These are phyloP conservation scores for Oryza glumipatula DNA, from an alignment of 176 grass and related monocot genomes.

Conservation along the genomic window DNA sequence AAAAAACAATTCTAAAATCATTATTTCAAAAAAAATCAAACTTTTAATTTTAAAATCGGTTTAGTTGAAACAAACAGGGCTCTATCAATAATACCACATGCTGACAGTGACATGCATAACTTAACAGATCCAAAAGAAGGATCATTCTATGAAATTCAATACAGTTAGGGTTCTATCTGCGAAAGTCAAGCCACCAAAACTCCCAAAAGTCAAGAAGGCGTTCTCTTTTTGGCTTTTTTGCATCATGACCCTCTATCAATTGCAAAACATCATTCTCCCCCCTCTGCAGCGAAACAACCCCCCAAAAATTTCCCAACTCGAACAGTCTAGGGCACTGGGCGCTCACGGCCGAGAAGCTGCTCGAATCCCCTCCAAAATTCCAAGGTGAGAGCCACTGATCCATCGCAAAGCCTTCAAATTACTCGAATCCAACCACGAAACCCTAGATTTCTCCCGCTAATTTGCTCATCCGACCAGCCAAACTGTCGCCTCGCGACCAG, in stretches of 20 bases:
- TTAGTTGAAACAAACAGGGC: no score
- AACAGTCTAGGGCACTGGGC: constrained; percentile 39
- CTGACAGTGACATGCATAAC: no score
- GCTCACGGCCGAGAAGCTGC: constrained; percentile 32
- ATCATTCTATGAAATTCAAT: no score
- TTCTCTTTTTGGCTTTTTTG: background rate
- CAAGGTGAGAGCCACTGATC: constrained; percentile 33
- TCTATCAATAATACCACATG: no score
- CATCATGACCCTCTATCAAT: background rate
- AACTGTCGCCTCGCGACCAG: background rate
- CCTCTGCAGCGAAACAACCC: background rate
- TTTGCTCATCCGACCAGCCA: constrained; percentile 18
- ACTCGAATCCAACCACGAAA: constrained; percentile 18
- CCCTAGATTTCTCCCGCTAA: background rate
- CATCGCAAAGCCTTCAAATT: constrained; percentile 12
- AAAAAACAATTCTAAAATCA: no score
- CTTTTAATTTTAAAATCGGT: no score
- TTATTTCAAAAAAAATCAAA: no score
- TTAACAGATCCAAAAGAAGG: no score
- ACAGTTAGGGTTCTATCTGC: background rate
- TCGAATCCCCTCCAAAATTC: constrained; percentile 50
- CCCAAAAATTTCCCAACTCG: background rate
- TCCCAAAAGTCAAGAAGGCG: no score
- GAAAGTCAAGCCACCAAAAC: background rate
- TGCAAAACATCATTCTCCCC: background rate